A percentile compares a stretch with the other conserved stretches of the same genome.
Conservation (phyloP, 1,284 basidiomycete genomes). For the Sporisorium scitamineum region DNA sequence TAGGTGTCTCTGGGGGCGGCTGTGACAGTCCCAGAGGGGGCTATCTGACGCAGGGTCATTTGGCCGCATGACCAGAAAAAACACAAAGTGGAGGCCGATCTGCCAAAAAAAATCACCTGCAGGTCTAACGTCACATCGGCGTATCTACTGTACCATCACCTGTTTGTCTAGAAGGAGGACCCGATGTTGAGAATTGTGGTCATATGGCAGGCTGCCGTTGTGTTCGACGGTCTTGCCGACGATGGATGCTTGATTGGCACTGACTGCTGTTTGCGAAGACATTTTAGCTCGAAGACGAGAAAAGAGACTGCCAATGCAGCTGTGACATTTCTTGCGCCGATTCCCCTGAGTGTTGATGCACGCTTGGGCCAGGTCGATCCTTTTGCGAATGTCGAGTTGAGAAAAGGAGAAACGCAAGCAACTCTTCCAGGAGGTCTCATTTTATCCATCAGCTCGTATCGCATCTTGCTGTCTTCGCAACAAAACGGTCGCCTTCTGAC, state of each 20-base stretch:
- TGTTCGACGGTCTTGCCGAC: not conserved
- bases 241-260: not conserved
- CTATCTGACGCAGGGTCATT: not conserved
- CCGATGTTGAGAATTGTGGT: no score
- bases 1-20: no score
- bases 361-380: constrained; percentile 13
- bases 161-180: no score
- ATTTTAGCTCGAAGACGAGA: no score
- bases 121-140: constrained; percentile 8
- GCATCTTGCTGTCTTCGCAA: no score
- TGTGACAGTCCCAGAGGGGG: no score
- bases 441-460: not conserved
- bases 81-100: constrained; percentile 39
- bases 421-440: not conserved
- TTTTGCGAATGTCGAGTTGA: not conserved
- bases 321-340: not conserved
- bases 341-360: no score
- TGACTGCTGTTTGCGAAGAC: constrained; percentile 1
- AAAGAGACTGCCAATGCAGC: not conserved
- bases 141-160: no score
- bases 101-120: constrained; percentile 1
- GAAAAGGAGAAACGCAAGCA: not conserved
- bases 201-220: no score
- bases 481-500: no score
- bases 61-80: not conserved